phyloP scores from a whole-genome alignment of 345 rosid species.

The Cardiospermum halicacabum region DNA sequence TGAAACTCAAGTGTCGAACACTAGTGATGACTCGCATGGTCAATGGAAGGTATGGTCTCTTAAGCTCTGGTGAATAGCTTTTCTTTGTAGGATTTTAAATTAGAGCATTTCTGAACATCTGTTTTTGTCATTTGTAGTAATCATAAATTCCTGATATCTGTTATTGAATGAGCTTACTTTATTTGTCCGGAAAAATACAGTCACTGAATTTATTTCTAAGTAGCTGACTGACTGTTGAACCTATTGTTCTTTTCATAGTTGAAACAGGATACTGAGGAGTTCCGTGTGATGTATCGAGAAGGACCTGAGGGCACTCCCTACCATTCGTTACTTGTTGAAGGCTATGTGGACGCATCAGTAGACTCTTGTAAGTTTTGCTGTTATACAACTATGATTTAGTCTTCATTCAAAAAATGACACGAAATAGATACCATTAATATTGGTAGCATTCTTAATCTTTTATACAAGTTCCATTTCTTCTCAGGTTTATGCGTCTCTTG shows the following conservation, averaged over 20 bases:
- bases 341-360: conserved; percentile 80
- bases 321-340: conserved; percentile 89
- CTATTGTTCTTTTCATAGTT: conserved; percentile 38
- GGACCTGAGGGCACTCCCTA: conserved; percentile 81
- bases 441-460: conserved; percentile 13
- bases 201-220: neutral
- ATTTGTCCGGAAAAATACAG: neutral
- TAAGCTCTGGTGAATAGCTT: neutral
- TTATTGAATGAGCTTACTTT: neutral
- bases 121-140: neutral
- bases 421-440: neutral
- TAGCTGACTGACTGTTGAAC: conserved; percentile 2
- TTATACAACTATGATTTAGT: neutral
- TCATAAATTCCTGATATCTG: neutral
- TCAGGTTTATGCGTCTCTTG: conserved; percentile 87
- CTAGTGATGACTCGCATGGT: conserved; percentile 38
- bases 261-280: conserved; percentile 73
- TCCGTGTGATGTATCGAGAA: conserved; percentile 88
- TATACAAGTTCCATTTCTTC: conserved; percentile 13
- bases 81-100: neutral
- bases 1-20: conserved; percentile 32
- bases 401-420: conserved; percentile 7
- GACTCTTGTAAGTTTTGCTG: conserved; percentile 64
- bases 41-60: conserved; percentile 76
- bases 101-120: neutral